Base-by-base conservation (phyloP, 192 early-diverging fungal genomes). In the Linnemannia zychae region DNA sequence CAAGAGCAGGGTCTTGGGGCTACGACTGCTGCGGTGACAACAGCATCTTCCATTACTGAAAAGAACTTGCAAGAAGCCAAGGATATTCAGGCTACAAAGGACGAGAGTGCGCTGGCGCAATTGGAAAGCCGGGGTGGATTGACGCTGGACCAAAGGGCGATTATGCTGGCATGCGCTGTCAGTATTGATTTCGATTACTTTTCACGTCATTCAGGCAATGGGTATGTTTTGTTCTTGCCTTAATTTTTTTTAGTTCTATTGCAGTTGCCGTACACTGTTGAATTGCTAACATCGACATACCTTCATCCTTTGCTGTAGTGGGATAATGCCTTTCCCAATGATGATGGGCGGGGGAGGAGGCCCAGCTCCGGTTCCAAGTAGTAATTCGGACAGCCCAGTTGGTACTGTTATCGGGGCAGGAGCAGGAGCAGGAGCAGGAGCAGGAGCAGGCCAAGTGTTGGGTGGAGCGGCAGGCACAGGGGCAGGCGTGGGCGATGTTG, bases 131-230 rank as follows among this genome's bases (percentile, higher is more conserved):
- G 77, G 66, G 82, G 91, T 67, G 91, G 87, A 33, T 69, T 96
- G 82, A 91, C 93, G 1, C 85, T 96, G 33, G 96, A 97, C 84
- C 92, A 96, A 72, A 92, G 96, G 36, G 96, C 96, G 3, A 92
- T 97, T 3, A 92, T 93, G 37, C 88, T 98, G 67, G 94, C 94
- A 0, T 94, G 93, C 67, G 97, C 96, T 75, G 90, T 97, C 71
- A 94, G 93, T 22, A 95, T 96, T 67, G 97, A 98, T 76, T 94
- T 96, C 81, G 97, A 98, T 82, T 98, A 97, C 84, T 98, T 97
- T 87, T 93, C 90, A 40, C 82, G 95, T 52, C 95, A 96, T 76
- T 95, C 94, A 7, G 80, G 72, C 3, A 83, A 89, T 79, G 91
- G 89, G 66, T 79, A 76, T 40, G 83, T 38, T 57, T 69, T 5